These are phyloP conservation scores for Adansonia madagascariensis DNA, from an alignment of 441 rosid species.

Conservation along the genomic window DNA sequence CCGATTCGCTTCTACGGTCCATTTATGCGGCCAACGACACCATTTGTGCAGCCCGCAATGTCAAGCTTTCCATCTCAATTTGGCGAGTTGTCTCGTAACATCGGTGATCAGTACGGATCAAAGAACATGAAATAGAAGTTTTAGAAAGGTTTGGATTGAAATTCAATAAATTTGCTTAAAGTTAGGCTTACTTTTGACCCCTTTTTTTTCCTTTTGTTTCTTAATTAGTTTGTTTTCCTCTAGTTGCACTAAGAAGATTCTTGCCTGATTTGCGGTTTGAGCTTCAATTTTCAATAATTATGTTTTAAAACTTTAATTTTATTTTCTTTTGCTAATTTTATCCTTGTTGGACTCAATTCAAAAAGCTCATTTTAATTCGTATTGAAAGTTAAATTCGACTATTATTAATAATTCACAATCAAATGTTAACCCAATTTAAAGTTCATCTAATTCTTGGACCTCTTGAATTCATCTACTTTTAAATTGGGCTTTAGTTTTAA, in stretches of 20 bases:
- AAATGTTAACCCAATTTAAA: too few species aligned
- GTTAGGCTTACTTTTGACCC: not conserved
- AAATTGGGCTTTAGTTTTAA: too few species aligned
- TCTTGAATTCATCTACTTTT: too few species aligned
- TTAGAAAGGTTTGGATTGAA: not conserved
- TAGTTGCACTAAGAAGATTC: not conserved
- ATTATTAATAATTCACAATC: too few species aligned
- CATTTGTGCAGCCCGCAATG: not conserved
- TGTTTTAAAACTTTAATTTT: too few species aligned
- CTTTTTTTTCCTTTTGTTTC: not conserved
- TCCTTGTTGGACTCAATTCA: too few species aligned
- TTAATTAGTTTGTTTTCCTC: not conserved
- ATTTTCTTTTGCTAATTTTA: too few species aligned
- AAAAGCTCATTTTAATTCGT: too few species aligned
- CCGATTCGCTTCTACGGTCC: constrained; percentile 3
- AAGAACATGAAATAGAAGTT: not conserved
- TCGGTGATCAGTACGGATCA: not conserved
- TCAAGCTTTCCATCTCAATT: not conserved
- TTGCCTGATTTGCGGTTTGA: not conserved
- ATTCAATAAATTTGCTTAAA: not conserved
- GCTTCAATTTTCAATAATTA: not conserved
- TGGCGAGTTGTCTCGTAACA: not conserved
- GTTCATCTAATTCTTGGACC: too few species aligned
- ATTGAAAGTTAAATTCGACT: too few species aligned
- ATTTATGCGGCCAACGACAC: not conserved